These are phyloP conservation scores for Pichia sp. DNA, from an alignment of 1,139 yeast genomes.

Conservation along the genomic window DNA sequence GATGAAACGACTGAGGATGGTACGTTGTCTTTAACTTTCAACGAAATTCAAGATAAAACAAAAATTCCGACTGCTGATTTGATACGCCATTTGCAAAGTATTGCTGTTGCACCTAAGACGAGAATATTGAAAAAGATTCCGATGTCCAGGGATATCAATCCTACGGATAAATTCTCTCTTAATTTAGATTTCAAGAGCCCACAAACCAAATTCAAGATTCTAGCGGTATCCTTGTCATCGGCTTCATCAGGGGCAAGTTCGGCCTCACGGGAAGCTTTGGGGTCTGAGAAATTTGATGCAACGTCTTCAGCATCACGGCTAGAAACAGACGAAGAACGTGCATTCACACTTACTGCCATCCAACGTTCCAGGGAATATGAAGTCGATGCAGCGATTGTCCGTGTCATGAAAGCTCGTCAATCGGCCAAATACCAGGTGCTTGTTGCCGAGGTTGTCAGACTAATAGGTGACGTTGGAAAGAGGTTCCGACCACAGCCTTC, in stretches of 20 bases:
- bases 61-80: conserved; percentile 71
- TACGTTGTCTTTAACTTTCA: conserved; percentile 42
- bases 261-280: neutral
- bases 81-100: conserved; percentile 73
- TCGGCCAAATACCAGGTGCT: conserved; percentile 60
- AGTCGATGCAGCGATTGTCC: conserved; percentile 83
- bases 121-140: conserved; percentile 71
- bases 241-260: conserved; percentile 11
- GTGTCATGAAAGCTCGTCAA: conserved; percentile 79
- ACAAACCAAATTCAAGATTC: conserved; percentile 67
- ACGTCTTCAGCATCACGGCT: conserved; percentile 33
- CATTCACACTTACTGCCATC: conserved; percentile 39
- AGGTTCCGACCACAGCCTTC: conserved; percentile 61
- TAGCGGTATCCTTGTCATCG: conserved; percentile 55
- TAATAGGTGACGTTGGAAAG: conserved; percentile 52
- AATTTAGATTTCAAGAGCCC: conserved; percentile 73
- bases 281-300: conserved; percentile 39
- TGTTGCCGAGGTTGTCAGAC: conserved; percentile 48
- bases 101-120: conserved; percentile 80
- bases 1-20: conserved; percentile 44
- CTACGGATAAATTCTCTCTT: conserved; percentile 61
- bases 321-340: conserved; percentile 40
- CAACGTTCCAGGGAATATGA: conserved; percentile 52
- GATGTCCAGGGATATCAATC: conserved; percentile 65
- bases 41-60: conserved; percentile 63